Evolutionary conservation across 768 basidiomycete genomes (phyloP).

Genomic region (Tricholoma terreum): DNA sequence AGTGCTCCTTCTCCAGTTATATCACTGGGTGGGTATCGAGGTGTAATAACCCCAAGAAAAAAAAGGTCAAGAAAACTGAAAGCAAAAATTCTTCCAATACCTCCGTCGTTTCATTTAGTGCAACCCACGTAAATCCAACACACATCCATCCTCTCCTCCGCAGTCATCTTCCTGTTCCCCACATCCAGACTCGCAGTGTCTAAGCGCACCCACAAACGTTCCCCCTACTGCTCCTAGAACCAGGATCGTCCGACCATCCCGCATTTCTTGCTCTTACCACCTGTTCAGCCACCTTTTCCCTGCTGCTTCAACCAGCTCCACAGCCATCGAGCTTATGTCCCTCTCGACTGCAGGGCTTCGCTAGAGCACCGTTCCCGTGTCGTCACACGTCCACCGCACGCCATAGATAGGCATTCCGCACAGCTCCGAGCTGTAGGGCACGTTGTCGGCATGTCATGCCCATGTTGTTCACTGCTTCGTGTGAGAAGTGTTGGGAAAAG

Average conservation of each 20-base stretch:
- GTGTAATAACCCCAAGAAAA: background rate
- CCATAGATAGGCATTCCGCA: conserved; percentile 89
- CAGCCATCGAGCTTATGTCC: conserved; percentile 93
- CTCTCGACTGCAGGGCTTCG: conserved; percentile 91
- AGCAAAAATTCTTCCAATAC: conserved; percentile 87
- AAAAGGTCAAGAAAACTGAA: conserved; percentile 37
- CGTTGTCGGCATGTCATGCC: conserved; percentile 92
- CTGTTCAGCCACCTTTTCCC: conserved; percentile 72
- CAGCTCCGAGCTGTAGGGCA: conserved; percentile 88
- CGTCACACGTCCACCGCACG: conserved; percentile 96
- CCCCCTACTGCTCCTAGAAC: conserved; percentile 73
- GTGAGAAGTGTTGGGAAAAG: conserved; percentile 79
- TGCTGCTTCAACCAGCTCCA: conserved; percentile 87
- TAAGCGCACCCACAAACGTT: conserved; percentile 70
- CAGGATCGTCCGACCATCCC: conserved; percentile 79
- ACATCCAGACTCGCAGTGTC: conserved; percentile 68
- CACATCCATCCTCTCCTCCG: conserved; percentile 89
- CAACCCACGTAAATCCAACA: conserved; percentile 89
- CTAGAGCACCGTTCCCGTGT: conserved; percentile 91
- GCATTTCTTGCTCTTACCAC: conserved; percentile 66
- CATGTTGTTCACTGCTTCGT: conserved; percentile 70
- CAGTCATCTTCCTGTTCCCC: conserved; percentile 54
- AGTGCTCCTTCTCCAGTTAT: conserved; percentile 85
- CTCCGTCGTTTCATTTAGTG: conserved; percentile 93
- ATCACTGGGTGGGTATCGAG: background rate